phyloP scores from a whole-genome alignment of 805 yeast species.

The Candida ovalis region DNA sequence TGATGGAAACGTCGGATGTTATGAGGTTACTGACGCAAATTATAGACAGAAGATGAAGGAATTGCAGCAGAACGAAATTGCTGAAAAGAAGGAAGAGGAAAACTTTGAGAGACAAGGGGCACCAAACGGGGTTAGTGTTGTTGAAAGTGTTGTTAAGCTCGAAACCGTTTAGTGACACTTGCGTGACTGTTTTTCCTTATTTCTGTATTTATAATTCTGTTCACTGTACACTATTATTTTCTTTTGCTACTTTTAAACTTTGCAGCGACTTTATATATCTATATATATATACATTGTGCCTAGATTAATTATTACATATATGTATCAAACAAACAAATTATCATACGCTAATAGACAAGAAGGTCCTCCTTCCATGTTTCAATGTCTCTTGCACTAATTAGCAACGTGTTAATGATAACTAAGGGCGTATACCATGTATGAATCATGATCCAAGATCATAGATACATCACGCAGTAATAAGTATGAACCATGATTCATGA shows the following conservation, averaged over 20 bases:
- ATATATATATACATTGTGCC: not conserved
- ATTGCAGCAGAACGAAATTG: slow-evolving; percentile 1
- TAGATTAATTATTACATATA: too few relatives aligned
- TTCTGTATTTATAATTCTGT: not conserved
- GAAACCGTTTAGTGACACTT: not conserved
- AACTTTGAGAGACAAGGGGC: not conserved
- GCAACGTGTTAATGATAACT: too few relatives aligned
- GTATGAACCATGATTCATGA: too few relatives aligned
- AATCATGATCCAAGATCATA: too few relatives aligned
- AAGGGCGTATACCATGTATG: too few relatives aligned
- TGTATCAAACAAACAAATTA: too few relatives aligned
- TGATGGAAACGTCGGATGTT: slow-evolving; percentile 33
- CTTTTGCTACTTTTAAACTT: not conserved
- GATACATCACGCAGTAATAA: too few relatives aligned
- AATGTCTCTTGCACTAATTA: too few relatives aligned
- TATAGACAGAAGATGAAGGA: slow-evolving; percentile 18
- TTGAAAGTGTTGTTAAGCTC: not conserved
- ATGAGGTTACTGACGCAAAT: slow-evolving; percentile 29
- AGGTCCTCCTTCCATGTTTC: too few relatives aligned
- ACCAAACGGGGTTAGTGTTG: not conserved
- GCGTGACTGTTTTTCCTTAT: not conserved
- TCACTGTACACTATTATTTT: not conserved
- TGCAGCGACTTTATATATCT: not conserved
- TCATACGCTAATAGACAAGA: too few relatives aligned
- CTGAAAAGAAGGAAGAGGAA: slow-evolving; percentile 4